Base-by-base conservation (phyloP, 768 basidiomycete genomes). In the Boletus coccyginus region DNA sequence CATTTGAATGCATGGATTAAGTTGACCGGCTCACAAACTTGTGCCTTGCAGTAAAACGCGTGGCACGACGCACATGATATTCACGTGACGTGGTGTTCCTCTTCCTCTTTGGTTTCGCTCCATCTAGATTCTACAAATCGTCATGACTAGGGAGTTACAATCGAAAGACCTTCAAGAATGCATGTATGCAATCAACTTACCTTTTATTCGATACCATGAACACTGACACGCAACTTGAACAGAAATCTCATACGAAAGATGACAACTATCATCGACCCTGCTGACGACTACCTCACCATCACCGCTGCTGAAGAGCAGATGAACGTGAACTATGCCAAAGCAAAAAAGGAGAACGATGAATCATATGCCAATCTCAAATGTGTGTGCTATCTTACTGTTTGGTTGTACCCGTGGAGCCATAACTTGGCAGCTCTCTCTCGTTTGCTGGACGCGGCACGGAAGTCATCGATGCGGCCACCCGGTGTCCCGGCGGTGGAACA, bases 231-330 rank as follows among this genome's bases (percentile, higher is more conserved):
- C 46, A 43, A 46, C 8, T 16, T 14, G 36, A 46, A 36, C 57
- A 90, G 88, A 47, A 84, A 85, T 60, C 81, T 86, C 17, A 83
- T 90, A 45, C 79, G 78, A 59, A 85, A 84, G 57, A 88, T 91
- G 81, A 74, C 81, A 33, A 78, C 81, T 5, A 84, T 90, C 55
- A 88, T 92, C 52, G 85, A 89, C 63, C 87, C 88, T 12, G 85
- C 87, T 42, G 88, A 90, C 51, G 90, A 92, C 69, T 90, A 84
- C 66, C 73, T 87, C 55, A 86, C 87, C 13, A 88, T 92, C 47
- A 83, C 85, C 16, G 82, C 80, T 8, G 85, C 88, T 9, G 88
- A 92, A 62, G 84, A 90, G 56, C 84, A 80, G 60, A 84, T 90
- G 66, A 79, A 79, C 14, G 62, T 77, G 8, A 82, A 82, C 11